Conservation (phyloP, 768 basidiomycete species). For the Podaxis sp. region DNA sequence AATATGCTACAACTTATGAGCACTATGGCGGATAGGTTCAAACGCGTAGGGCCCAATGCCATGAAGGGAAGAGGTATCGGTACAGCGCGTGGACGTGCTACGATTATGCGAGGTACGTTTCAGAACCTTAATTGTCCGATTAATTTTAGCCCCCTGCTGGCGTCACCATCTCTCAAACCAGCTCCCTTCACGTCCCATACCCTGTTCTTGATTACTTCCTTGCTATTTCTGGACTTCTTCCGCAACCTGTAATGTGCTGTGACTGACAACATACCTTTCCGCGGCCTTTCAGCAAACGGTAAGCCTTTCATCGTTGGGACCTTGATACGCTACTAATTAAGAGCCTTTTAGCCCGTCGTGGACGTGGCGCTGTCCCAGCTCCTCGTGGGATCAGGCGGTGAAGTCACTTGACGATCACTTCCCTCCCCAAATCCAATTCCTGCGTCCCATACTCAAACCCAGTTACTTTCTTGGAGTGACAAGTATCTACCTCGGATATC, state of each 20-base stretch:
- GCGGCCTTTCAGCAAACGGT: slow-evolving; percentile 66
- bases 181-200: background rate
- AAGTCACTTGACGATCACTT: slow-evolving; percentile 19
- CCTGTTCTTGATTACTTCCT: background rate
- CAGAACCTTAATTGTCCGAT: slow-evolving; percentile 5
- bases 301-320: slow-evolving; percentile 20
- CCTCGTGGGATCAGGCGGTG: slow-evolving; percentile 82
- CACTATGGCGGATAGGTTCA: slow-evolving; percentile 69
- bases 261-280: background rate
- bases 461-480: background rate
- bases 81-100: slow-evolving; percentile 97
- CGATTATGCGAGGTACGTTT: slow-evolving; percentile 90
- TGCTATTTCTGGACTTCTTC: slow-evolving; percentile 4
- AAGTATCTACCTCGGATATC: background rate
- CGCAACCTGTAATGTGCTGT: background rate
- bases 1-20: background rate
- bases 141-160: background rate
- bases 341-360: slow-evolving; percentile 68
- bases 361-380: slow-evolving; percentile 73
- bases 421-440: background rate
- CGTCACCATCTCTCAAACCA: background rate
- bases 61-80: slow-evolving; percentile 99
- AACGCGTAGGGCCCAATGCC: slow-evolving; percentile 95
- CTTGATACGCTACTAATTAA: background rate
- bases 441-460: background rate